Evolutionary conservation across 2,329 filamentous ascomycete genomes (phyloP).

Genomic region (Cladosporium austrohemisphaericum): DNA sequence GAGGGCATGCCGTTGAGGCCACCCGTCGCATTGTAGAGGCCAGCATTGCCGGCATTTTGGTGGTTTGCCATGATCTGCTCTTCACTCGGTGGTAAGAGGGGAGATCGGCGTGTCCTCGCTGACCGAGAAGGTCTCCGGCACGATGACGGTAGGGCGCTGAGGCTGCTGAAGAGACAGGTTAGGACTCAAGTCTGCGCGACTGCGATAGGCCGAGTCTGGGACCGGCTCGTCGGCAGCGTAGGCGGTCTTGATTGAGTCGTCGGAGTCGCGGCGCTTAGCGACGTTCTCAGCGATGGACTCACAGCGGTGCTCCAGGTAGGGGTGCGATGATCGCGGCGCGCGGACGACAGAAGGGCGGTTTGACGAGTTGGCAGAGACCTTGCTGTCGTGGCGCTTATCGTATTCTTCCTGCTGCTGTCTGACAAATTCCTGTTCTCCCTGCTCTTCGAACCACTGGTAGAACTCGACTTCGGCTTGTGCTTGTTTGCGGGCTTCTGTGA

Average conservation of each 20-base stretch:
- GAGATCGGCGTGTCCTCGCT: background rate
- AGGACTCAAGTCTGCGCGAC: background rate
- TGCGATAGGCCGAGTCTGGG: constrained; percentile 13
- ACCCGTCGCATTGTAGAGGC: constrained; percentile 22
- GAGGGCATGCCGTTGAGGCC: constrained; percentile 32
- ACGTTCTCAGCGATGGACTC: background rate
- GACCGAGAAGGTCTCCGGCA: background rate
- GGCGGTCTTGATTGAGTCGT: constrained; percentile 13
- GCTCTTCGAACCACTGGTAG: background rate
- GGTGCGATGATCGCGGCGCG: too few species aligned
- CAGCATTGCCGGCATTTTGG: constrained; percentile 26
- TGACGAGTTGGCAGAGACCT: background rate
- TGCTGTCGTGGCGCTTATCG: background rate
- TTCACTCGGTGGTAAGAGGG: background rate
- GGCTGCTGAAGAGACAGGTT: background rate
- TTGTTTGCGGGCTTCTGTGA: constrained; percentile 12
- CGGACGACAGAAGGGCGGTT: background rate
- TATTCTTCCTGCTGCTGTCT: background rate
- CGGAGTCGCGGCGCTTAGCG: constrained; percentile 8
- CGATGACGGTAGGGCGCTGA: background rate
- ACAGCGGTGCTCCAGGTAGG: too few species aligned
- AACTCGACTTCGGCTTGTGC: constrained; percentile 3
- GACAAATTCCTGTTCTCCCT: background rate
- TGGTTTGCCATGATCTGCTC: constrained; percentile 25
- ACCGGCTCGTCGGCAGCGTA: constrained; percentile 2